phyloP scores from a whole-genome alignment of 2,329 filamentous ascomycete genomes.

The Clarireedia homoeocarpa region DNA sequence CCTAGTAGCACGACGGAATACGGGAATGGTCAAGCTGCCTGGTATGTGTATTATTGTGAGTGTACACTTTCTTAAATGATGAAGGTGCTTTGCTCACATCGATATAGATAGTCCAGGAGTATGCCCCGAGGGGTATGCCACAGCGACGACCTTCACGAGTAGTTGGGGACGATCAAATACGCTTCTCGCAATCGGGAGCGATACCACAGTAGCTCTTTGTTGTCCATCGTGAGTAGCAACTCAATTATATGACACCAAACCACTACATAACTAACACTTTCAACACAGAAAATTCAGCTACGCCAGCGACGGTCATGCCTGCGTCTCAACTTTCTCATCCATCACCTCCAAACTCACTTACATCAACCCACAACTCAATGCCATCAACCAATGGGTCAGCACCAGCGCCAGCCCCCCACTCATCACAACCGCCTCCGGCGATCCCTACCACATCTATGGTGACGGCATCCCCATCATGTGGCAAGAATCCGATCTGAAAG shows the following conservation, averaged over 20 bases:
- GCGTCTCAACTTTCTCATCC: neutral
- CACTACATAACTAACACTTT: neutral
- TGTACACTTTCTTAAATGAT: neutral
- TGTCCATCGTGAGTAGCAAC: neutral
- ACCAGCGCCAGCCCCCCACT: neutral
- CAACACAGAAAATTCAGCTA: neutral
- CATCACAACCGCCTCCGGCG: neutral
- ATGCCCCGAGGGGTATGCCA: neutral
- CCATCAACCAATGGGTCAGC: neutral
- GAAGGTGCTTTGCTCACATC: neutral
- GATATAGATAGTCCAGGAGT: neutral
- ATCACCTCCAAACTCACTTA: neutral
- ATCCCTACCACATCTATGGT: neutral
- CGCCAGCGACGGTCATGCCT: neutral
- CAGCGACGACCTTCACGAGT: neutral
- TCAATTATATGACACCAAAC: neutral
- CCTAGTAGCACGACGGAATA: neutral
- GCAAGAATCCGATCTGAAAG: neutral
- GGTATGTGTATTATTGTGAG: neutral
- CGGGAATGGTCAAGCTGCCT: neutral
- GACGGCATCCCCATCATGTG: neutral
- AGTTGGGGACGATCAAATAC: neutral
- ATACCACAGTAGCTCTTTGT: neutral
- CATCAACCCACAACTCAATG: neutral
- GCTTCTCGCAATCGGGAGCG: neutral